Evolutionary conservation across 805 yeast genomes (phyloP).

Genomic region (Hanseniaspora mollemarum): DNA sequence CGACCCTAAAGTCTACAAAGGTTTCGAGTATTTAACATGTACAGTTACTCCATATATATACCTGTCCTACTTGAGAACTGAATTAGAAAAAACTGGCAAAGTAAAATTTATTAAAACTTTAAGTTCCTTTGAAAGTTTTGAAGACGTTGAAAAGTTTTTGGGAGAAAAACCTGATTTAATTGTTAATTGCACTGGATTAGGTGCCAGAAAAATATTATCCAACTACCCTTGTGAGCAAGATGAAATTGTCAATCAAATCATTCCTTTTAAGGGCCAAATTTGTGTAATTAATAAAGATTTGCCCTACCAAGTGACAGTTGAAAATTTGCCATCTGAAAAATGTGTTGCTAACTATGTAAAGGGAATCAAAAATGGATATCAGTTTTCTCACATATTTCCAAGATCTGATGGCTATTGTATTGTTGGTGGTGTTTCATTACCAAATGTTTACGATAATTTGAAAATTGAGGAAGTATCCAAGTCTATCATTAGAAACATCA

Average conservation of each 20-base stretch:
- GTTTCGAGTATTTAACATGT: constrained; percentile 42
- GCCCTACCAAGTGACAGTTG: constrained; percentile 30
- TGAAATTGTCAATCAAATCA: constrained; percentile 25
- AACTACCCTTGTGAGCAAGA: constrained; percentile 39
- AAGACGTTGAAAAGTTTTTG: constrained; percentile 20
- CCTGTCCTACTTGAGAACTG: constrained; percentile 40
- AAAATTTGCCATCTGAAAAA: constrained; percentile 21
- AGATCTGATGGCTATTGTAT: constrained; percentile 62
- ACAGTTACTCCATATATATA: constrained; percentile 51
- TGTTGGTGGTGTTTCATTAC: constrained; percentile 43
- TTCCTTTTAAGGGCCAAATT: constrained; percentile 52
- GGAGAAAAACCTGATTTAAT: constrained; percentile 38
- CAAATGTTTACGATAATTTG: constrained; percentile 27
- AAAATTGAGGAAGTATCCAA: constrained; percentile 37
- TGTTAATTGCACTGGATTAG: constrained; percentile 48
- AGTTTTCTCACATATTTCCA: constrained; percentile 52
- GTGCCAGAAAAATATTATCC: constrained; percentile 29
- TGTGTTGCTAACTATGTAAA: constrained; percentile 10
- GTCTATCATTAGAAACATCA: constrained; percentile 40
- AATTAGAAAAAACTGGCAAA: constrained; percentile 39
- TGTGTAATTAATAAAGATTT: constrained; percentile 39
- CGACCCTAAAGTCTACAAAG: constrained; percentile 32
- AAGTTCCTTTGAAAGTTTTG: constrained; percentile 2
- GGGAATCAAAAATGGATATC: constrained; percentile 23
- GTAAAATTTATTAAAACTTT: constrained; percentile 43